These are phyloP conservation scores for Amanita rubescens DNA, from an alignment of 768 basidiomycete species.

Conservation along the genomic window DNA sequence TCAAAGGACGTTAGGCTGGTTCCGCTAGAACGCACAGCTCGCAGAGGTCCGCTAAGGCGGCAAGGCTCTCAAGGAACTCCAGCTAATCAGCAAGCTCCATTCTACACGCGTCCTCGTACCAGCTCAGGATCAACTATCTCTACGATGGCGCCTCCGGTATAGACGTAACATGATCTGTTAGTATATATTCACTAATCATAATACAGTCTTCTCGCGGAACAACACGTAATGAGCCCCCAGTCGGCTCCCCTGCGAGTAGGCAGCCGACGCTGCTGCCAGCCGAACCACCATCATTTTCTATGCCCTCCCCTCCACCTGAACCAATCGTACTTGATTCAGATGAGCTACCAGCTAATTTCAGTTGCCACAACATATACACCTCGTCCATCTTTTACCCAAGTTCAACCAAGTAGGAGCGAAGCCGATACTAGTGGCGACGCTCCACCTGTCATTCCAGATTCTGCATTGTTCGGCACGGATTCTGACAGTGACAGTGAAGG, in stretches of 20 bases:
- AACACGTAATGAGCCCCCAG: not conserved
- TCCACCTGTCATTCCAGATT: constrained; percentile 7
- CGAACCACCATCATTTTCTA: constrained; percentile 2
- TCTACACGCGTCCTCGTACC: constrained; percentile 7
- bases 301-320: constrained; percentile 2
- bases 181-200: not conserved
- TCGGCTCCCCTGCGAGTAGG: not conserved
- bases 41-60: not conserved
- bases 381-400: not conserved
- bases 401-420: not conserved
- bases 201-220: not conserved
- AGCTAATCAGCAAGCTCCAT: not conserved
- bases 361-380: constrained; percentile 3
- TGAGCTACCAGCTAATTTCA: constrained; percentile 3
- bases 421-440: constrained; percentile 2
- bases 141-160: constrained; percentile 1
- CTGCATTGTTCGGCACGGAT: constrained; percentile 4
- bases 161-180: not conserved
- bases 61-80: not conserved
- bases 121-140: constrained; percentile 7
- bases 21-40: constrained; percentile 2
- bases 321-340: constrained; percentile 2
- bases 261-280: constrained; percentile 2
- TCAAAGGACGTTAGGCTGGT: not conserved
- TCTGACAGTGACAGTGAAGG: constrained; percentile 7